A percentile compares a stretch with the other conserved stretches of the same genome.
Conservation (phyloP, 495 filamentous ascomycete genomes). For the Collariella sp. region DNA sequence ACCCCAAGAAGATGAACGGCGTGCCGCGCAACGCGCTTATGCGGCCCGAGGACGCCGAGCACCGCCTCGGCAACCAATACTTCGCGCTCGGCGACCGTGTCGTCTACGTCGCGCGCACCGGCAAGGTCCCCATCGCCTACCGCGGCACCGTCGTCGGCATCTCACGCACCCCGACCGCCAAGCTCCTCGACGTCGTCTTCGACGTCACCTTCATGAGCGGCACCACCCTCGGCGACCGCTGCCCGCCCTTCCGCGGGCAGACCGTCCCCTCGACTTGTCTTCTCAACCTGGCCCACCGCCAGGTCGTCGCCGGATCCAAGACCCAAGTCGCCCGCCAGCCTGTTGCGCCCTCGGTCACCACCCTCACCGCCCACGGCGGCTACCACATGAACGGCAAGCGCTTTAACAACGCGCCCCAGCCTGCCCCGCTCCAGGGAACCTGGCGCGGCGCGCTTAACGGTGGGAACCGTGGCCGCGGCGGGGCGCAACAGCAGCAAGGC, state of each 20-base stretch:
- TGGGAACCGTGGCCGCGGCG: slow-evolving; percentile 30
- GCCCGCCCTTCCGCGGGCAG: slow-evolving; percentile 91
- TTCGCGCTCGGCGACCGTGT: slow-evolving; percentile 85
- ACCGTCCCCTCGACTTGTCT: slow-evolving; percentile 77
- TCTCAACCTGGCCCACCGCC: slow-evolving; percentile 75
- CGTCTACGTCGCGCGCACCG: slow-evolving; percentile 85
- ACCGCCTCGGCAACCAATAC: slow-evolving; percentile 73
- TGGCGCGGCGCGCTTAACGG: slow-evolving; percentile 61
- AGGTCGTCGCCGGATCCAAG: slow-evolving; percentile 67
- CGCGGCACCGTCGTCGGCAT: slow-evolving; percentile 89
- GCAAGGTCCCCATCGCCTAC: slow-evolving; percentile 88
- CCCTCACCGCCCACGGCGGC: slow-evolving; percentile 49
- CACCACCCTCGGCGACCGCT: slow-evolving; percentile 77
- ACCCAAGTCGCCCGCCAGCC: slow-evolving; percentile 55
- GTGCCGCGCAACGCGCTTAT: slow-evolving; percentile 82
- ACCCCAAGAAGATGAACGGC: slow-evolving; percentile 52
- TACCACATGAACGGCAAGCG: slow-evolving; percentile 56
- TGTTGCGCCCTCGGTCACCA: slow-evolving; percentile 44
- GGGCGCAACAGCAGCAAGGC: slow-evolving; percentile 18
- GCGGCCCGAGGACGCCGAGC: slow-evolving; percentile 85
- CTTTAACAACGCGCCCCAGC: slow-evolving; percentile 57
- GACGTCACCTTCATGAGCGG: slow-evolving; percentile 95
- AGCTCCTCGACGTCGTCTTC: slow-evolving; percentile 85
- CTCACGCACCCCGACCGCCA: slow-evolving; percentile 70
- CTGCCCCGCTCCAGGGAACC: slow-evolving; percentile 59